Conservation (phyloP, 2,329 filamentous ascomycete species). For the Alternaria novae-zelandiae region DNA sequence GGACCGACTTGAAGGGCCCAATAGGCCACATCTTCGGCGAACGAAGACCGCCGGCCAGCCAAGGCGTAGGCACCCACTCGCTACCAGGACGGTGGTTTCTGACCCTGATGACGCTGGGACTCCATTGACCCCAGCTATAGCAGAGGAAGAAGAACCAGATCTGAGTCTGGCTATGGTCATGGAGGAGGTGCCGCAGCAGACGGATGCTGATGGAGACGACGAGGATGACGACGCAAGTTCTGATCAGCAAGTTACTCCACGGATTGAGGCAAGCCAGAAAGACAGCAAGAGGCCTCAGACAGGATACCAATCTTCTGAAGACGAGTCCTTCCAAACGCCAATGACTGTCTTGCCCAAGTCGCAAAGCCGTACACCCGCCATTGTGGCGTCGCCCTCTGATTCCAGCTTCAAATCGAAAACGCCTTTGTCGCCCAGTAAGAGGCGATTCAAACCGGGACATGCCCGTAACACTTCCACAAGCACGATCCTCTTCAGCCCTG, state of each 20-base stretch:
- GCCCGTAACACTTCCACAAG: slow-evolving; percentile 78
- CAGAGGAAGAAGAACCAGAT: slow-evolving; percentile 55
- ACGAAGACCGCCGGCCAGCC: slow-evolving; percentile 51
- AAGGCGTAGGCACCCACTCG: slow-evolving; percentile 56
- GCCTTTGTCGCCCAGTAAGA: slow-evolving; percentile 40
- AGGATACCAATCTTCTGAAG: slow-evolving; percentile 46
- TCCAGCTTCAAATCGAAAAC: slow-evolving; percentile 42
- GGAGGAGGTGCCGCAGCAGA: slow-evolving; percentile 63
- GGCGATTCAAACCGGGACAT: slow-evolving; percentile 57
- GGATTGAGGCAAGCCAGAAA: slow-evolving; percentile 27
- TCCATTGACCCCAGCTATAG: slow-evolving; percentile 45
- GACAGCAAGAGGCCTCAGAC: slow-evolving; percentile 33
- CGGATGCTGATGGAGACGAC: slow-evolving; percentile 87
- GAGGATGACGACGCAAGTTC: slow-evolving; percentile 61
- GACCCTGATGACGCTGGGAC: slow-evolving; percentile 58
- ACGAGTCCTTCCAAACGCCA: slow-evolving; percentile 54
- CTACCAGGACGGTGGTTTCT: slow-evolving; percentile 61
- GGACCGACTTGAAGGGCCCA: slow-evolving; percentile 62
- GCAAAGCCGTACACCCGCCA: slow-evolving; percentile 33
- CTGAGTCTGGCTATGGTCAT: slow-evolving; percentile 48
- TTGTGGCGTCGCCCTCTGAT: slow-evolving; percentile 34
- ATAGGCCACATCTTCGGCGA: slow-evolving; percentile 60
- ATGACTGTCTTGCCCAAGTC: slow-evolving; percentile 40
- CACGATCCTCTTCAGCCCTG: slow-evolving; percentile 83
- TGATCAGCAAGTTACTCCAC: slow-evolving; percentile 26